Conservation (phyloP, 1,284 basidiomycete genomes). For the Malassezia caprae region DNA sequence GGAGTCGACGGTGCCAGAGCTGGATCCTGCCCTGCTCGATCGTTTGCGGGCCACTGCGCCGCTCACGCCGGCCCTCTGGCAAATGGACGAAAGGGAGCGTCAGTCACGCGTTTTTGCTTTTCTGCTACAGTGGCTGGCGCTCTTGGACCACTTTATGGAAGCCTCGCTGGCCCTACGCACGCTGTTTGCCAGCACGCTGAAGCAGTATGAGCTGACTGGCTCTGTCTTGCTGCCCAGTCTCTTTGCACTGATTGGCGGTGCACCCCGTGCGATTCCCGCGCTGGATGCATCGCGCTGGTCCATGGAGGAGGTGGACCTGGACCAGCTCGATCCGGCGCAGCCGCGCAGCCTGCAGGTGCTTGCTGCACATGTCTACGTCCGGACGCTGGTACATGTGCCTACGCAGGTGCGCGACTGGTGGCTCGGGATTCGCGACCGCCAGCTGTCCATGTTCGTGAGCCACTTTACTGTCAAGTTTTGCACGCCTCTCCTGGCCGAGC, state of each 20-base stretch:
- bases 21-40: neutral
- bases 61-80: slow-evolving; percentile 2
- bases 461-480: slow-evolving; percentile 75
- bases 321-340: slow-evolving; percentile 48
- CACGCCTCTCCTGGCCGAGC: slow-evolving; percentile 75
- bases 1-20: neutral
- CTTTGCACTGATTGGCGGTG: slow-evolving; percentile 57
- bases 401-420: slow-evolving; percentile 62
- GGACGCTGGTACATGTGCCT: slow-evolving; percentile 36
- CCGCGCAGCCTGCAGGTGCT: slow-evolving; percentile 56
- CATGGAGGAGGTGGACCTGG: slow-evolving; percentile 74
- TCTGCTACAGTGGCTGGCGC: slow-evolving; percentile 79
- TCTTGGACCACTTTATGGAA: slow-evolving; percentile 75
- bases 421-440: slow-evolving; percentile 74
- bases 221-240: slow-evolving; percentile 63
- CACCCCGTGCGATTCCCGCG: slow-evolving; percentile 50
- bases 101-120: slow-evolving; percentile 43
- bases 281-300: slow-evolving; percentile 72
- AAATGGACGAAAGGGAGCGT: neutral
- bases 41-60: neutral
- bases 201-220: slow-evolving; percentile 60
- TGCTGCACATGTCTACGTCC: slow-evolving; percentile 68
- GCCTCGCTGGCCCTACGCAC: slow-evolving; percentile 74
- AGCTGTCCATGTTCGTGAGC: slow-evolving; percentile 65
- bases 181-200: slow-evolving; percentile 74